Evolutionary conservation across 2,329 filamentous ascomycete species (phyloP).

Genomic region (Colletotrichum truncatum): DNA sequence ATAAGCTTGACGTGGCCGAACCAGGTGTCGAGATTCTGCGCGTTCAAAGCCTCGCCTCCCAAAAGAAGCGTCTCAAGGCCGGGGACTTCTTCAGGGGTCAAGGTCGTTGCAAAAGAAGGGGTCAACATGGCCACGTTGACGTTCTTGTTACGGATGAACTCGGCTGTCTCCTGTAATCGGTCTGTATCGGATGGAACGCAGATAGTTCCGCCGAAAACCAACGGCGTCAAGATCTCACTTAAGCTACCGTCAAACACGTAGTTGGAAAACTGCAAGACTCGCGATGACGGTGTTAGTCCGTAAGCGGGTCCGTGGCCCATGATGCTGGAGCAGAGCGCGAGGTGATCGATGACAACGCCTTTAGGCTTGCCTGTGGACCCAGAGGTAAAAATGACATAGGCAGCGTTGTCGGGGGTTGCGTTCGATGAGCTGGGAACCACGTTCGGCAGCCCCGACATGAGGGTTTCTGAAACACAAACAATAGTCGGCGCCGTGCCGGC

Average conservation of each 20-base stretch:
- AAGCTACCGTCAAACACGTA: conserved; percentile 50
- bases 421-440: not conserved
- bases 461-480: not conserved
- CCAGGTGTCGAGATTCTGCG: conserved; percentile 34
- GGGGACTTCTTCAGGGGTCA: conserved; percentile 46
- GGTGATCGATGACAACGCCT: not conserved
- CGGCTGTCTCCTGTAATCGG: conserved; percentile 39
- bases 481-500: not conserved
- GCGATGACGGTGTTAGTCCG: conserved; percentile 46
- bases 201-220: conserved; percentile 47
- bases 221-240: conserved; percentile 43
- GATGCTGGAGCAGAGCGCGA: conserved; percentile 35
- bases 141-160: not conserved
- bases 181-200: conserved; percentile 50
- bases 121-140: conserved; percentile 7
- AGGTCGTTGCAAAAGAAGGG: conserved; percentile 39
- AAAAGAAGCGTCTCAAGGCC: conserved; percentile 45
- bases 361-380: not conserved
- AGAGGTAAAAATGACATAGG: not conserved
- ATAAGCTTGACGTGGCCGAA: conserved; percentile 29
- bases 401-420: too few species aligned
- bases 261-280: conserved; percentile 43
- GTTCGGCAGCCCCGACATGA: not conserved
- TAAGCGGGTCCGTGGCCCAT: too few species aligned
- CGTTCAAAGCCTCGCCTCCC: conserved; percentile 36